These are phyloP conservation scores for Curvularia sp. DNA, from an alignment of 2,329 filamentous ascomycete species.

Conservation along the genomic window DNA sequence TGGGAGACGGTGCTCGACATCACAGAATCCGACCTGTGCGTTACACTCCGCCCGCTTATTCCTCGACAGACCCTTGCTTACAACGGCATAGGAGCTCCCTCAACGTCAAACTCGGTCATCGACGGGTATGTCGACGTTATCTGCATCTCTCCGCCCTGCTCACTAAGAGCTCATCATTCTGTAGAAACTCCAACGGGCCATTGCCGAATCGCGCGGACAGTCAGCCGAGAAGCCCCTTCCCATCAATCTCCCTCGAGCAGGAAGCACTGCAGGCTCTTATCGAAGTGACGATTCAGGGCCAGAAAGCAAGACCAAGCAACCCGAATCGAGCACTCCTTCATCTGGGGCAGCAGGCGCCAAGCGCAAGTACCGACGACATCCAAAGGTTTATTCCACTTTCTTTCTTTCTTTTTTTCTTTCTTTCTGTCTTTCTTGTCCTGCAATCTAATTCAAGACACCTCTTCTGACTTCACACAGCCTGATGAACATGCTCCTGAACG, in stretches of 20 bases:
- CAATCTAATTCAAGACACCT: neutral
- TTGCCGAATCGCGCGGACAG: constrained; percentile 73
- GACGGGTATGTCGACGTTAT: constrained; percentile 66
- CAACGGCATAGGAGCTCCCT: constrained; percentile 67
- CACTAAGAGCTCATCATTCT: constrained; percentile 10
- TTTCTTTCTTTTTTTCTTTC: neutral
- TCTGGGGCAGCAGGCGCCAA: constrained; percentile 57
- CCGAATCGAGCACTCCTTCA: constrained; percentile 50
- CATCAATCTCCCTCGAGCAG: constrained; percentile 54
- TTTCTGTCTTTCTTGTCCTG: neutral
- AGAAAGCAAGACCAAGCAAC: constrained; percentile 58
- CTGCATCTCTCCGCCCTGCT: neutral
- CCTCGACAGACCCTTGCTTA: constrained; percentile 17
- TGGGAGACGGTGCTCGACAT: constrained; percentile 87
- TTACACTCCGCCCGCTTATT: constrained; percentile 17
- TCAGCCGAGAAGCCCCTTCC: constrained; percentile 49
- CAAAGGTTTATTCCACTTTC: constrained; percentile 64
- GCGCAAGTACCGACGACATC: constrained; percentile 78
- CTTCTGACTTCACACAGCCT: constrained; percentile 57
- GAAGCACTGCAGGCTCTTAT: constrained; percentile 63
- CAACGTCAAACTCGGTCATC: constrained; percentile 80
- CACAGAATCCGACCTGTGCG: constrained; percentile 81
- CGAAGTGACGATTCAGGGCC: constrained; percentile 61
- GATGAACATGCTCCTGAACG: constrained; percentile 82
- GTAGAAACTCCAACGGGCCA: constrained; percentile 82